Percentiles rank a stretch among this genome's conserved stretches.
phyloP scores from a whole-genome alignment of 1,284 basidiomycete species.

The Gymnopus androsaceus region DNA sequence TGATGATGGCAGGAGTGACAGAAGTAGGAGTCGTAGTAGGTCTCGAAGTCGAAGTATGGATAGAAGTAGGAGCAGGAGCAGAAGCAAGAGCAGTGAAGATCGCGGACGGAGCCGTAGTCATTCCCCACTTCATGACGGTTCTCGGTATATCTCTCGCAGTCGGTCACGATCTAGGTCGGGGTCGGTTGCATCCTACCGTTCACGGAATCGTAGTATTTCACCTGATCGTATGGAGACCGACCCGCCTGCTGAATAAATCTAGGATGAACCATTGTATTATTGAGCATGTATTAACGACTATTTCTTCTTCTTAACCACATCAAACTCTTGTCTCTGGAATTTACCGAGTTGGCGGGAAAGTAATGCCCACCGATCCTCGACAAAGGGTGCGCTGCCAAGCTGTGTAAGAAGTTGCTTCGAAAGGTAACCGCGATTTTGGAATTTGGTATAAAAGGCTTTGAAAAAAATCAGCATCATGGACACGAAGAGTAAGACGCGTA shows the following conservation, averaged over 20 bases:
- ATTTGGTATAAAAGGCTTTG: conserved; percentile 76
- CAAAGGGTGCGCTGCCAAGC: conserved; percentile 59
- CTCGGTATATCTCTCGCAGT: conserved; percentile 66
- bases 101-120: conserved; percentile 30
- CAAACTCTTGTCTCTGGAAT: conserved; percentile 62
- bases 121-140: conserved; percentile 47
- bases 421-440: conserved; percentile 74
- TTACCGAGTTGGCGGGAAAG: conserved; percentile 61
- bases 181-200: conserved; percentile 46
- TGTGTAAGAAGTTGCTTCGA: conserved; percentile 52
- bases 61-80: conserved; percentile 32
- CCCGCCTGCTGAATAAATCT: conserved; percentile 20
- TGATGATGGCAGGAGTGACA: conserved; percentile 45
- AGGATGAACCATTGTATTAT: conserved; percentile 8
- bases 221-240: conserved; percentile 53
- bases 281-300: conserved; percentile 14
- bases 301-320: conserved; percentile 42
- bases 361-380: conserved; percentile 67
- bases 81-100: conserved; percentile 26
- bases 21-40: conserved; percentile 37
- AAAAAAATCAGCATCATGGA: background rate
- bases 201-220: conserved; percentile 62
- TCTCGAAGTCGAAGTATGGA: conserved; percentile 32
- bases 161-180: conserved; percentile 48
- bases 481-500: background rate